Percentiles rank a stretch among this genome's conserved stretches.
These are phyloP conservation scores for Ophiocordyceps camponoti-leonardi DNA, from an alignment of 2,329 filamentous ascomycete genomes.

Conservation along the genomic window DNA sequence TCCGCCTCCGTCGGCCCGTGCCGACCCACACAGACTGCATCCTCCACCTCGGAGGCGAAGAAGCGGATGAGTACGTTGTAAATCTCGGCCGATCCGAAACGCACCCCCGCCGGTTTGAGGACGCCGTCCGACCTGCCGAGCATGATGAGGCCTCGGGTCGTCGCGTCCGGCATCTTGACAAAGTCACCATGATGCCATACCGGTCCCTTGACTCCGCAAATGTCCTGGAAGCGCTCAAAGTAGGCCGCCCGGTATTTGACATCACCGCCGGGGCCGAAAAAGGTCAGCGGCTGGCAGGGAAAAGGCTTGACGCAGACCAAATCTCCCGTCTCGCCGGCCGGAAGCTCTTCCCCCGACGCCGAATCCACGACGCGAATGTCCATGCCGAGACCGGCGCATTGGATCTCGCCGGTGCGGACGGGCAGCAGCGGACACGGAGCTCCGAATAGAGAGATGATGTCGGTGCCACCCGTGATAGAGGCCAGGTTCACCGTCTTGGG, in stretches of 20 bases:
- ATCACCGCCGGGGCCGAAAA: conserved; percentile 52
- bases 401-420: conserved; percentile 57
- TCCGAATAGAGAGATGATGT: conserved; percentile 91
- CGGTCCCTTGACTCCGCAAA: conserved; percentile 18
- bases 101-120: conserved; percentile 76
- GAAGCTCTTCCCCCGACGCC: conserved; percentile 33
- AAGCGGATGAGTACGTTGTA: conserved; percentile 84
- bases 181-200: conserved; percentile 96
- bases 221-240: conserved; percentile 59
- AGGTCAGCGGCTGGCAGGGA: conserved; percentile 77
- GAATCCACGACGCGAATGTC: conserved; percentile 47
- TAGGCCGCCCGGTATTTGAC: conserved; percentile 72
- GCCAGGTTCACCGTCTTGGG: conserved; percentile 67
- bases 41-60: conserved; percentile 62
- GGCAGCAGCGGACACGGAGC: conserved; percentile 63
- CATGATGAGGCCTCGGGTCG: conserved; percentile 72
- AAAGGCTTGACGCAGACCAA: conserved; percentile 77
- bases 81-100: conserved; percentile 89
- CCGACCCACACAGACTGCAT: conserved; percentile 76
- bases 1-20: conserved; percentile 55
- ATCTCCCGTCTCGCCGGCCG: conserved; percentile 60
- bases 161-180: conserved; percentile 45
- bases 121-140: conserved; percentile 84
- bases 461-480: conserved; percentile 89
- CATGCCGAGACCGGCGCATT: conserved; percentile 66